These are phyloP conservation scores for Aureobasidium musti DNA, from an alignment of 2,329 filamentous ascomycete species.

Conservation along the genomic window DNA sequence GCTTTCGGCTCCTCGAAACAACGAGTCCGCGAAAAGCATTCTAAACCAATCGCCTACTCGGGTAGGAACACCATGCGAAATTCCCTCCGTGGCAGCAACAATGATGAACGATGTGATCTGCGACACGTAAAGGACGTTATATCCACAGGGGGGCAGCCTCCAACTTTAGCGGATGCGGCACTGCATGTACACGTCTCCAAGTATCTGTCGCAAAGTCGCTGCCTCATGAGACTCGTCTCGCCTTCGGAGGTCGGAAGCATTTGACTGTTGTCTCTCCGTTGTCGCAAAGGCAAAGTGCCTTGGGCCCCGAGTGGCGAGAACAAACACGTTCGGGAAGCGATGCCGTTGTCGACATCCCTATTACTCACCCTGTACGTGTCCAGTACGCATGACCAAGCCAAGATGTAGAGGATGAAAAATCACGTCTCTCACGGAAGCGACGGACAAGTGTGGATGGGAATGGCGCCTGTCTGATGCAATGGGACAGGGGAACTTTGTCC, in stretches of 20 bases:
- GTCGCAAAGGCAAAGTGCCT: constrained; percentile 7
- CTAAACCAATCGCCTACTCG: not conserved
- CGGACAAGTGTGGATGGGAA: not conserved
- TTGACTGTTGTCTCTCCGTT: not conserved
- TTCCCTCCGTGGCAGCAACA: not conserved
- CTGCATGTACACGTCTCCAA: not conserved
- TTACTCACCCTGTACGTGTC: constrained; percentile 1
- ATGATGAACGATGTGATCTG: not conserved
- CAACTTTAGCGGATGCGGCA: not conserved
- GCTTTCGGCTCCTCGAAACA: constrained; percentile 19
- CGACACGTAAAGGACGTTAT: too few species aligned
- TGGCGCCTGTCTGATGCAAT: constrained; percentile 24
- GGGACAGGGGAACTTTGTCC: constrained; percentile 6
- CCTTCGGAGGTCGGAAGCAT: not conserved
- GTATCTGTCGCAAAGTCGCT: constrained; percentile 19
- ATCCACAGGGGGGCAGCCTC: not conserved
- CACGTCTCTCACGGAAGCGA: constrained; percentile 11
- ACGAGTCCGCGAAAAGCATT: not conserved
- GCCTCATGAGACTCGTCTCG: constrained; percentile 11
- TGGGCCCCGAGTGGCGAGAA: constrained; percentile 5
- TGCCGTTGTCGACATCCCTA: not conserved
- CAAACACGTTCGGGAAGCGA: not conserved
- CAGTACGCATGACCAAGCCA: constrained; percentile 20
- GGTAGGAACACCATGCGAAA: not conserved
- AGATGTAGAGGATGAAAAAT: not conserved